phyloP scores from a whole-genome alignment of 2,329 filamentous ascomycete genomes.

The Curvularia eragrostidis region DNA sequence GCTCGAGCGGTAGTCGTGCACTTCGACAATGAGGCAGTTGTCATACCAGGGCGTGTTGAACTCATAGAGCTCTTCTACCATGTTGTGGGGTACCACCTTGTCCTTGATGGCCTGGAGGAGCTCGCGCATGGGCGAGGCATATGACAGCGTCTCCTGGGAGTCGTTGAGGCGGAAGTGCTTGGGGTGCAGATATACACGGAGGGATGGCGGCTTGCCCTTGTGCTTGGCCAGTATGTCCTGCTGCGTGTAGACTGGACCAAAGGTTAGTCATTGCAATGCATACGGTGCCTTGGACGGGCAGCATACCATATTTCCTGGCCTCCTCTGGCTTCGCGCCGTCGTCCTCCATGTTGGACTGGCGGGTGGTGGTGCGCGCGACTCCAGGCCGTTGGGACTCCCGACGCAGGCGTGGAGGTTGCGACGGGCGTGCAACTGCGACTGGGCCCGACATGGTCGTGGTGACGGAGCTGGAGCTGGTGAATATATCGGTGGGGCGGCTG shows the following conservation, averaged over 20 bases:
- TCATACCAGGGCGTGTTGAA: constrained; percentile 85
- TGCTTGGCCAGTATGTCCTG: constrained; percentile 85
- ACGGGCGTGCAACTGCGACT: constrained; percentile 42
- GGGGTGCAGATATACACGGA: constrained; percentile 84
- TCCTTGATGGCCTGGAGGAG: constrained; percentile 77
- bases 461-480: constrained; percentile 16
- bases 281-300: neutral
- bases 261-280: constrained; percentile 18
- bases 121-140: constrained; percentile 88
- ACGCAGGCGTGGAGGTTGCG: constrained; percentile 53
- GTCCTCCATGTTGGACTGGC: constrained; percentile 39
- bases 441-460: constrained; percentile 43
- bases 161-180: constrained; percentile 84
- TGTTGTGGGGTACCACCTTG: constrained; percentile 85
- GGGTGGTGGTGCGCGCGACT: constrained; percentile 37
- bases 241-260: constrained; percentile 69
- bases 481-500: constrained; percentile 24
- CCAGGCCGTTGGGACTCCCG: constrained; percentile 53
- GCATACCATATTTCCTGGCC: constrained; percentile 42
- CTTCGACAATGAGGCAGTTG: constrained; percentile 86
- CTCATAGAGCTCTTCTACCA: constrained; percentile 77
- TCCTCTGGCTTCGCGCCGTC: constrained; percentile 37
- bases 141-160: constrained; percentile 89
- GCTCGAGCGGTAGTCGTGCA: constrained; percentile 85
- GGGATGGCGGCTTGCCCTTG: constrained; percentile 73